Evolutionary conservation across 2,329 filamentous ascomycete species (phyloP), one percentile per base, ranked within the genome.

Genomic region (Calonectria fujianensis): DNA sequence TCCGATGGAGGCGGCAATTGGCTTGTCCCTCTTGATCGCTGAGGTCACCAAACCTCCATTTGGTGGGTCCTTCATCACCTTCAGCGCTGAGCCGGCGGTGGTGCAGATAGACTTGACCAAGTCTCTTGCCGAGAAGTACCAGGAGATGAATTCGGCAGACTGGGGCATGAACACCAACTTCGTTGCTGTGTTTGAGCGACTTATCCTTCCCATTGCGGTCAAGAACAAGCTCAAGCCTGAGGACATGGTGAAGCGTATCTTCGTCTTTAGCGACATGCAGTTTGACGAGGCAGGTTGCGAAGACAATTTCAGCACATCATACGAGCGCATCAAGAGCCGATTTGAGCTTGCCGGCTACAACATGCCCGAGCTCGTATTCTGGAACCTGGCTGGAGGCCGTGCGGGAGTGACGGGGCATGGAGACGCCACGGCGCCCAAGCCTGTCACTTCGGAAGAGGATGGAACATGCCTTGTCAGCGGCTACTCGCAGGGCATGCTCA

Each of bases 191-290:
- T 92, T 93, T 72, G 86, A 88, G 67, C 67, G 86, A 0, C 82
- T 91, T 1, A 87, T 92, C 61, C 86, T 92, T 0, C 89, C 89
- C 3, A 87, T 90, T 85, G 90, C 91, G 0, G 68, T 88, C 10
- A 57, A 85, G 61, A 85, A 91, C 75, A 86, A 89, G 14, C 78
- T 92, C 41, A 86, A 84, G 75, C 87, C 85, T 50, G 89, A 91
- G 69, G 87, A 92, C 50, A 92, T 93, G 90, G 87, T 92, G 20
- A 91, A 91, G 83, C 88, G 89, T 5, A 80, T 93, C 20, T 92
- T 93, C 78, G 88, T 92, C 41, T 92, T 92, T 78, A 89, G 85
- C 57, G 90, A 92, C 79, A 92, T 92, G 91, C 90, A 92, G 57
- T 92, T 93, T 79, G 82, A 92, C 75, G 0, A 72, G 0, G 87